Evolutionary conservation across 2,329 filamentous ascomycete genomes (phyloP), one percentile per base, ranked within the genome.

Genomic region (Talaromyces piceae): DNA sequence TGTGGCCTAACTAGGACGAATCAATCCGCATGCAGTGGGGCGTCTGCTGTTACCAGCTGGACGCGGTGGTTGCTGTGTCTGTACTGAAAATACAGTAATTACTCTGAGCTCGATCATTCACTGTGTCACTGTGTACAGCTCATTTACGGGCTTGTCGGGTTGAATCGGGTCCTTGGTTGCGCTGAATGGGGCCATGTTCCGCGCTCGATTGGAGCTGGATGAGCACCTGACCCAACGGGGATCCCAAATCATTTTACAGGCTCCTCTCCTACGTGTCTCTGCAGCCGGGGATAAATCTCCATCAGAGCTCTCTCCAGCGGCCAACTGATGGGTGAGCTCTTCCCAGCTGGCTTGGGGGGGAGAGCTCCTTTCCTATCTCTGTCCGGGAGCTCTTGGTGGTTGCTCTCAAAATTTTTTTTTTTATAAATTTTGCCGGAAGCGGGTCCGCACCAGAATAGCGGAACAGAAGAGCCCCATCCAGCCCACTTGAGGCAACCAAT

Each of bases 161-260:
- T 45, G 49, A 51, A 41, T 51, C 49, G 49, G 49, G 50, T 51
- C 30, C 46, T 45, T 27, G 18, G 7, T 8, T 7, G n/a, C 4
- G 33, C 33, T 37, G 33, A 18, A 37, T 37, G 33, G 33, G 33
- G 33, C 33, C 33, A 37, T 37, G 33, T 6, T 37, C 33, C 31
- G 31, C 6, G 30, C 30, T 33, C 28, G 9, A n/a, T n/a, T n/a
- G n/a, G 8, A 30, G 27, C 27, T 8, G 11, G 7, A 13, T 16
- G 5, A 33, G 30, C 30, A 33, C 30, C n/a, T 33, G 30, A 6
- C 27, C 27, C n/a, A n/a, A n/a, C n/a, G n/a, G n/a, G n/a, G n/a
- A n/a, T n/a, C n/a, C n/a, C n/a, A n/a, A n/a, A n/a, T n/a, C n/a
- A n/a, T n/a, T n/a, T n/a, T n/a, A n/a, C n/a, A n/a, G n/a, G n/a